Evolutionary conservation across 306 rosid genomes (phyloP), one percentile per base, ranked within the genome.

Genomic region (Pueraria montana): DNA sequence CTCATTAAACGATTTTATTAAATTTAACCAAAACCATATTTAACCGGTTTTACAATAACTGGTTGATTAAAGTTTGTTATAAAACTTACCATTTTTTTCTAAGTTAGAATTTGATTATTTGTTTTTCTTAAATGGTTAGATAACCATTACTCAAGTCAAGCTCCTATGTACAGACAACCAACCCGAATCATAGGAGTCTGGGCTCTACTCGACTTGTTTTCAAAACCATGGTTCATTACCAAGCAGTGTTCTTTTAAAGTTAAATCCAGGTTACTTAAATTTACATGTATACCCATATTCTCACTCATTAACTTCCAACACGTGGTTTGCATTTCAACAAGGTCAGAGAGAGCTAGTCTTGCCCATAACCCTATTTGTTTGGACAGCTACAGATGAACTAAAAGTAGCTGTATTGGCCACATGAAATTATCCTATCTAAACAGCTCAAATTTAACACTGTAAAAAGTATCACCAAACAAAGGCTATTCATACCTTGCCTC

Each of bases 401-500:
- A 48, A 80, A 23, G 27, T 8, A 18, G 56, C 42, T n/a, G 32
- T 42, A 43, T 48, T 43, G 24, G 43, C n/a, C 38, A 71, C 55
- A n/a, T 62, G 46, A 71, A 62, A 2, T 45, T 63, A 30, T 21
- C 27, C 58, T 63, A 62, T 62, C 45, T 52, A 80, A 55, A 77
- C 79, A 72, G 64, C 23, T 64, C 32, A 74, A 79, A 26, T 81
- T 26, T 23, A 42, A 69, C 34, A 11, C 43, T 13, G 43, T 43
- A 68, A 72, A 50, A 62, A 46, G 48, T 30, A 79, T 50, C 23
- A 56, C 36, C 52, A 80, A 34, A 62, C 62, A 72, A 81, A 84
- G 18, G 32, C 46, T 71, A 74, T 43, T 27, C 85, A 24, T 92
- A 96, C 99, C 98, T 94, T 55, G 99, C 95, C 80, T 90, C 99